Evolutionary conservation across 805 yeast genomes (phyloP).

Genomic region (Maudiozyma barnettii): DNA sequence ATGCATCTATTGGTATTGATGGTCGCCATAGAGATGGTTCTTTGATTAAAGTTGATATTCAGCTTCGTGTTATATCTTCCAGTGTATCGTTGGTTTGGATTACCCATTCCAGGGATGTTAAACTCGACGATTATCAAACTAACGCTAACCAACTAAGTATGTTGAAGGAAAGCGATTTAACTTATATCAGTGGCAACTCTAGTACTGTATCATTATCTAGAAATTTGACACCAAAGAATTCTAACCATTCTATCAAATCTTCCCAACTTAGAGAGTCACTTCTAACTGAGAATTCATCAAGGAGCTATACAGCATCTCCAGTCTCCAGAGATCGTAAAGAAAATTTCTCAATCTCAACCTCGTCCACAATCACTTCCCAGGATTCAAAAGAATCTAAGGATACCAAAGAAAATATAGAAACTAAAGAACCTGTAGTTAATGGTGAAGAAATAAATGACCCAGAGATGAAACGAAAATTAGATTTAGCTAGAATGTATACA

Average conservation of each 20-base stretch:
- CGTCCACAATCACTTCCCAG: background rate
- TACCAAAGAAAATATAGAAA: background rate
- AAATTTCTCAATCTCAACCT: background rate
- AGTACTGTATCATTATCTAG: constrained; percentile 24
- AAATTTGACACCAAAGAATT: constrained; percentile 15
- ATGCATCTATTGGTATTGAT: constrained; percentile 56
- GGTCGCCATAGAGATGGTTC: constrained; percentile 68
- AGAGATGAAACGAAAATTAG: constrained; percentile 20
- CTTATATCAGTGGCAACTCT: constrained; percentile 20
- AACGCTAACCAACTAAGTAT: constrained; percentile 34
- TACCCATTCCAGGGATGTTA: constrained; percentile 58
- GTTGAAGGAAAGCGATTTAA: constrained; percentile 31
- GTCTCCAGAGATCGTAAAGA: background rate
- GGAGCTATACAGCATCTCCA: background rate
- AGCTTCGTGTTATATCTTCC: constrained; percentile 56
- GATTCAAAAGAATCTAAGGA: constrained; percentile 1
- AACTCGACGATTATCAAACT: constrained; percentile 27
- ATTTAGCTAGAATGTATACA: constrained; percentile 22
- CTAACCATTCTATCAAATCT: constrained; percentile 15
- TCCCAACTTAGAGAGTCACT: background rate
- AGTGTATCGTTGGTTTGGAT: constrained; percentile 70
- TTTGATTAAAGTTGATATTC: constrained; percentile 60
- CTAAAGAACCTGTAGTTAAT: constrained; percentile 4
- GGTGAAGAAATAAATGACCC: constrained; percentile 11
- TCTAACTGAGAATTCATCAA: background rate